Evolutionary conservation across 176 grass and related monocot genomes (phyloP), one percentile per base, ranked within the genome.

Genomic region (Rhynchospora tenuis): DNA sequence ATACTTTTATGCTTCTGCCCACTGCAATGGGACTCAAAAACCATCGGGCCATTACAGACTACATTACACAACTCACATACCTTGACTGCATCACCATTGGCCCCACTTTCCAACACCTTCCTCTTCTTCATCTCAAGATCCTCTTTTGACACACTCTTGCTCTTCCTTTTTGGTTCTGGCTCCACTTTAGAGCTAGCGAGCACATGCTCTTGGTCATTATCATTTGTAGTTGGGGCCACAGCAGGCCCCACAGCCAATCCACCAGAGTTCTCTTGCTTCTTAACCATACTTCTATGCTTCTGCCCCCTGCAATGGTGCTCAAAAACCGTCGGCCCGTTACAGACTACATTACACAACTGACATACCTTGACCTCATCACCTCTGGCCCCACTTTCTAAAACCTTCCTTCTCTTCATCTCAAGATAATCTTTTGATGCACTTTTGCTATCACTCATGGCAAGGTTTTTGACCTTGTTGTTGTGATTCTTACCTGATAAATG

Each of bases 401-500:
- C 22, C 57, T 88, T 88, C 17, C 59, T 64, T 26, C 69, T 88
- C 68, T 88, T 84, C 27, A 27, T 45, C 81, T 88, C 69, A 6
- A 88, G 33, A 83, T 88, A 69, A 59, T 88, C 65, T 38, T 88
- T 66, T 1, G 56, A 71, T 56, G 57, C 47, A 67, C 61, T 59
- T 6, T 43, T 54, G 4, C 33, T 48, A 86, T 63, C 80, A 82
- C 15, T 45, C 15, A 50, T 46, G 5, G 59, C 67, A 13, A 28
- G 81, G 28, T 57, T 79, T 59, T 83, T 54, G 38, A 83, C 52
- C 5, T 84, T 88, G 59, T 52, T 84, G 60, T 57, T 79, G 67
- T 88, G 86, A 42, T 88, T 88, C 51, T 84, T 88, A 22, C 86
- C 86, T 45, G 75, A 24, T n/a, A 83, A 50, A 55, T 84, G 86